phyloP scores from a whole-genome alignment of 768 basidiomycete genomes.

The Podaxis sp. region DNA sequence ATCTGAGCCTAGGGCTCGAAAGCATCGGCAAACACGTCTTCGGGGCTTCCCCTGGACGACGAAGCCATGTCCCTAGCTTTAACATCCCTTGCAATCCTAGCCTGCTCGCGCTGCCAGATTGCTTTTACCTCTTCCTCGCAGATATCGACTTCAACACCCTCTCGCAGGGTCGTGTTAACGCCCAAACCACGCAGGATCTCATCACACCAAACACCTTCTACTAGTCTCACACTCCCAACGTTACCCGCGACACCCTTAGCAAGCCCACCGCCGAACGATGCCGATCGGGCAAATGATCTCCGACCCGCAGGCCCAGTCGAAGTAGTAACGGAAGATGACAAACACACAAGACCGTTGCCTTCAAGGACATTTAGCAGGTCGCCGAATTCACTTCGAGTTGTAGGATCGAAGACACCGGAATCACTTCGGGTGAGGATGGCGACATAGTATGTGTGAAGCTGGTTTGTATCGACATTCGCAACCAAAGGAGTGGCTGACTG shows the following conservation, averaged over 20 bases:
- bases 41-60: neutral
- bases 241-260: conserved; percentile 30
- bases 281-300: conserved; percentile 52
- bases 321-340: conserved; percentile 36
- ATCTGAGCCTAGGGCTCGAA: conserved; percentile 12
- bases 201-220: conserved; percentile 60
- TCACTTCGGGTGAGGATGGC: conserved; percentile 56
- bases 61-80: conserved; percentile 11
- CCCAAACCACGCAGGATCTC: conserved; percentile 75
- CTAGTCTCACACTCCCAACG: conserved; percentile 53
- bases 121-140: conserved; percentile 41
- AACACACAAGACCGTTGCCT: conserved; percentile 61
- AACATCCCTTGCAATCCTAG: conserved; percentile 14
- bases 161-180: conserved; percentile 25
- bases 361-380: conserved; percentile 74
- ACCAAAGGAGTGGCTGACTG: conserved; percentile 18
- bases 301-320: conserved; percentile 40
- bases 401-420: conserved; percentile 54
- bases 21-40: conserved; percentile 18
- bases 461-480: conserved; percentile 51
- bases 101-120: conserved; percentile 18
- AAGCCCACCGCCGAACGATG: conserved; percentile 48
- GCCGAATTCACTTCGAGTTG: conserved; percentile 73
- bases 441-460: conserved; percentile 65
- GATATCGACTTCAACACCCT: conserved; percentile 32